Percentiles rank a stretch among this genome's conserved stretches.
These are phyloP conservation scores for Pinus taeda DNA, from an alignment of 75 land plant species.

Conservation along the genomic window DNA sequence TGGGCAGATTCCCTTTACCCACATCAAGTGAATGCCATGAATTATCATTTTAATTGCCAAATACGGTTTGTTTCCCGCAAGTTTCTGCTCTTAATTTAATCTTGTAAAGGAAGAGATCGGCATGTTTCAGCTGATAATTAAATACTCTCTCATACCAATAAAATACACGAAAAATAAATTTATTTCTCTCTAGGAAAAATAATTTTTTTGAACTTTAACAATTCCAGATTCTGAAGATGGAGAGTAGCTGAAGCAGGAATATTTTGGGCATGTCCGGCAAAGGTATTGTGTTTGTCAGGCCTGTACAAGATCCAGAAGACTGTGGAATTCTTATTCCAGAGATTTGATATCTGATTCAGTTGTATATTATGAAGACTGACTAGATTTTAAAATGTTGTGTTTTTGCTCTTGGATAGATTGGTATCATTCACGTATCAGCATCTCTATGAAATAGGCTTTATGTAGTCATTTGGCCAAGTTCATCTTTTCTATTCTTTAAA, in stretches of 20 bases:
- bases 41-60: background rate
- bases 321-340: background rate
- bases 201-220: background rate
- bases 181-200: background rate
- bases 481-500: background rate
- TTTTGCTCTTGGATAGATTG: background rate
- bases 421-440: background rate
- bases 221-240: conserved; percentile 17
- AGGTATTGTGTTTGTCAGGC: background rate
- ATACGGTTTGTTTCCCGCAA: background rate
- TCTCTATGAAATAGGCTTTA: background rate
- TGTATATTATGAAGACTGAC: conserved; percentile 8
- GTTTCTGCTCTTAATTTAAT: background rate
- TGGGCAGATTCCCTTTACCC: background rate
- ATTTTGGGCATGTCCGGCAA: background rate
- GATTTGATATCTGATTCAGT: conserved; percentile 8
- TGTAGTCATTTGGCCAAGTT: conserved; percentile 5
- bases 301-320: background rate
- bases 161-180: background rate
- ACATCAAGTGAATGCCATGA: conserved; percentile 8
- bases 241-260: conserved; percentile 3
- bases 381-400: conserved; percentile 4
- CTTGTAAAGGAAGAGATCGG: background rate
- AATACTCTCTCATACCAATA: background rate
- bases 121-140: background rate